A percentile compares a stretch with the other conserved stretches of the same genome.
phyloP scores from a whole-genome alignment of 805 yeast species.

The Lipomyces orientalis region DNA sequence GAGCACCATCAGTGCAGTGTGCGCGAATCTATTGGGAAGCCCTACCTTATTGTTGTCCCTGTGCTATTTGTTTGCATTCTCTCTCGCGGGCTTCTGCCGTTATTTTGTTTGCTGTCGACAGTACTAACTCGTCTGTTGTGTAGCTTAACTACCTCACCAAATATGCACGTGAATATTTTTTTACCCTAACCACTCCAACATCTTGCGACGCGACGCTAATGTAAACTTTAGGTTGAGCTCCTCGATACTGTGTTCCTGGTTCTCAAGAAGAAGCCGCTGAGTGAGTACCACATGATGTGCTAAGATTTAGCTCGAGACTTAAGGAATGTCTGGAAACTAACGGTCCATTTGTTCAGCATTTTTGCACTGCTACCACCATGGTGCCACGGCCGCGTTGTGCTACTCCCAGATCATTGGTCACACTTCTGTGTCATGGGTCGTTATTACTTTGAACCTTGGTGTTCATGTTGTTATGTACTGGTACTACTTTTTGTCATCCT shows the following conservation, averaged over 20 bases:
- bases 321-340: not conserved
- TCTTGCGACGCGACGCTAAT: not conserved
- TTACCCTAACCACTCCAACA: slow-evolving; percentile 13
- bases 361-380: slow-evolving; percentile 96
- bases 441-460: slow-evolving; percentile 82
- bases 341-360: slow-evolving; percentile 53
- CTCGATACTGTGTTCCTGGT: slow-evolving; percentile 91
- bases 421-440: slow-evolving; percentile 95
- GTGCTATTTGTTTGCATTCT: not conserved
- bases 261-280: slow-evolving; percentile 85
- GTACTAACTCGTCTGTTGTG: slow-evolving; percentile 14
- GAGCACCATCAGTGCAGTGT: not conserved
- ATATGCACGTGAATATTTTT: slow-evolving; percentile 48
- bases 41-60: not conserved
- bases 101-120: slow-evolving; percentile 3
- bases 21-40: not conserved
- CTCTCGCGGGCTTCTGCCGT: not conserved
- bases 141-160: slow-evolving; percentile 84
- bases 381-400: slow-evolving; percentile 95
- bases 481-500: slow-evolving; percentile 91
- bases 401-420: slow-evolving; percentile 89
- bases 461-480: slow-evolving; percentile 98
- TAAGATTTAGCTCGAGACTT: not conserved
- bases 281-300: slow-evolving; percentile 19
- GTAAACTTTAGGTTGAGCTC: slow-evolving; percentile 62